phyloP scores from a whole-genome alignment of 225 moss, liverwort and hornwort species.

The Polytrichum commune region DNA sequence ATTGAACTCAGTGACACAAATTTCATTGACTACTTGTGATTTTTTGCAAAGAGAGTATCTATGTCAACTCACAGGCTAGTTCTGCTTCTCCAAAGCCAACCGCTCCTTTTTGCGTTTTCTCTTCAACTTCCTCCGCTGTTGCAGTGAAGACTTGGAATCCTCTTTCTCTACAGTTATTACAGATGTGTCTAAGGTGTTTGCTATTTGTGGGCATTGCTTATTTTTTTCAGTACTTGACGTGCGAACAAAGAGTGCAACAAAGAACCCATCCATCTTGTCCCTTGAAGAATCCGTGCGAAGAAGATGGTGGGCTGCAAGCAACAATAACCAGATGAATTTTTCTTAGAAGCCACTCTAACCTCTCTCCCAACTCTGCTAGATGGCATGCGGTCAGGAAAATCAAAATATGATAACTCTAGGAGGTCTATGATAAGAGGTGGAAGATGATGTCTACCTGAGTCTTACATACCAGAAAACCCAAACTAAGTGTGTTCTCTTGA shows the following conservation, averaged over 20 bases:
- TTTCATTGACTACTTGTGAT: too few species aligned
- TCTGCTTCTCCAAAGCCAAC: conserved; percentile 16
- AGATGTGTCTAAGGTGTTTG: conserved; percentile 11
- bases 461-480: too few species aligned
- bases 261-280: conserved; percentile 97
- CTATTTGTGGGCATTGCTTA: conserved; percentile 2
- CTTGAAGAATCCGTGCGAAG: conserved; percentile 75
- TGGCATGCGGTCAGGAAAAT: too few species aligned
- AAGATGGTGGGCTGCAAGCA: conserved; percentile 66
- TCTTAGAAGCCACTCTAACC: too few species aligned
- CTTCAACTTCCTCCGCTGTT: conserved; percentile 73
- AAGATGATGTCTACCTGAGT: background rate
- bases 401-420: too few species aligned
- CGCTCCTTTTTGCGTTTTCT: conserved; percentile 72
- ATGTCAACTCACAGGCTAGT: background rate
- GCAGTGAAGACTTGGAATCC: conserved; percentile 63
- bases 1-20: too few species aligned
- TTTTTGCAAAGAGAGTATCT: too few species aligned
- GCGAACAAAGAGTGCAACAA: conserved; percentile 82
- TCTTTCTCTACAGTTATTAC: conserved; percentile 17
- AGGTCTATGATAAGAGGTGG: too few species aligned
- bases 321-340: conserved; percentile 7
- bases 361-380: background rate
- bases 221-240: conserved; percentile 14
- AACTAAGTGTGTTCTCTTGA: too few species aligned